Base-by-base conservation (phyloP, 1,284 basidiomycete species). In the Ustilago xerochloae region DNA sequence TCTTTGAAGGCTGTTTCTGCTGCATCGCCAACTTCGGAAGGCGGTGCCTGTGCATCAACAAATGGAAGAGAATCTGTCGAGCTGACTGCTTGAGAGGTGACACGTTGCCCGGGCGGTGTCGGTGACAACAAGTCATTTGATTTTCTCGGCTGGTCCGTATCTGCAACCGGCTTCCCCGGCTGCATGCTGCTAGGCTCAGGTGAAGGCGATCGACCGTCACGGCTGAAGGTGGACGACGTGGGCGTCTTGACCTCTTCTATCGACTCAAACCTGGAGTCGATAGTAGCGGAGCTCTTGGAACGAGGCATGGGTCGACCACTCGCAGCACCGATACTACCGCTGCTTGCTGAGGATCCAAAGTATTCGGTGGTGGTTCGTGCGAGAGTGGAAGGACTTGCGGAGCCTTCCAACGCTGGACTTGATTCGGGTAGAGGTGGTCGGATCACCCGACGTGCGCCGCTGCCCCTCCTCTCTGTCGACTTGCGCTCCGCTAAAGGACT, bases 11-110 rank as follows among this genome's bases (percentile, higher is more conserved):
- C 18, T 24, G 61, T 39, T 18, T 70, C 52, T 29, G 30, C 18
- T 7, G 48, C 29, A 32, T 66, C 59, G 2, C 54, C 52, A 12
- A 45, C 13, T 8, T 66, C 68, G 9, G 59, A 60, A 9, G 63
- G 39, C 12, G 66, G 57, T 13, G 46, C 36, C 6, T 62, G 56
- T 2, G 71, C 77, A 36, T 79, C 77, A 22, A 72, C 51, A 26
- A 69, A 77, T 12, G 71, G 77, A n/a, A 77, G 64, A 26, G 74
- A 77, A 2, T 78, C 77, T 26, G 68, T 77, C 3, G 71, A 75
- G 56, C 75, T 75, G 47, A 41, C 60, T 16, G 66, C 66, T 43
- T 62, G 53, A 24, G 72, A 75, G 26, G 45, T 63, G 48, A 67
- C 58, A 7, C 63, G 57, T 24, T 50, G 46, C 7, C 29, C 55